These are phyloP conservation scores for Harringtonia lauricola DNA, from an alignment of 2,329 filamentous ascomycete species.

Conservation along the genomic window DNA sequence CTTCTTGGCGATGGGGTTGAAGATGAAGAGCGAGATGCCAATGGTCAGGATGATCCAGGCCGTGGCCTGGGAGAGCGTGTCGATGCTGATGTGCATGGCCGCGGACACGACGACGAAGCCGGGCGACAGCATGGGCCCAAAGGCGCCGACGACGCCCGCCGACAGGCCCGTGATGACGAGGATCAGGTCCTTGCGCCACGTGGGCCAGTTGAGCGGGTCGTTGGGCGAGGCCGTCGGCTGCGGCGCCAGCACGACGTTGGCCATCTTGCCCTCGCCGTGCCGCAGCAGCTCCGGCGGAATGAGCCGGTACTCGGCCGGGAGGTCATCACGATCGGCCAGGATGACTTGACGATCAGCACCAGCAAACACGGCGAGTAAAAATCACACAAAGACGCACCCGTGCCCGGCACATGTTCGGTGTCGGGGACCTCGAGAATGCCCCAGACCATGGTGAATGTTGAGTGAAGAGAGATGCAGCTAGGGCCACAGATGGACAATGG, in stretches of 20 bases:
- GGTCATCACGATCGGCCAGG: constrained; percentile 32
- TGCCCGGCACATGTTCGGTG: constrained; percentile 32
- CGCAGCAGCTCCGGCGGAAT: constrained; percentile 30
- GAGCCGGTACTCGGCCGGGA: constrained; percentile 31
- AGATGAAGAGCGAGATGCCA: constrained; percentile 35
- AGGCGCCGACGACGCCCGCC: constrained; percentile 36
- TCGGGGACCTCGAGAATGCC: constrained; percentile 33
- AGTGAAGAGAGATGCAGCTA: background rate
- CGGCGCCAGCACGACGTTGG: constrained; percentile 26
- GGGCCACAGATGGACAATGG: background rate
- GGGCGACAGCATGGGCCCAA: constrained; percentile 38
- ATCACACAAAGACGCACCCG: constrained; percentile 21
- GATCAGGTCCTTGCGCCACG: constrained; percentile 27
- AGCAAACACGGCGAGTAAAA: background rate
- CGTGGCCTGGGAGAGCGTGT: constrained; percentile 30
- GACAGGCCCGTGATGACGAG: constrained; percentile 32
- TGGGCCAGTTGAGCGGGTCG: constrained; percentile 28
- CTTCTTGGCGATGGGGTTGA: constrained; percentile 39
- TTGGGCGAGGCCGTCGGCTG: constrained; percentile 37
- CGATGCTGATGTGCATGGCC: constrained; percentile 30
- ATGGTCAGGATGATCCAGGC: constrained; percentile 37
- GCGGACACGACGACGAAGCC: constrained; percentile 34
- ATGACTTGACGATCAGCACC: constrained; percentile 23
- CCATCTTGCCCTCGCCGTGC: constrained; percentile 22
- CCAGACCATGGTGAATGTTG: constrained; percentile 27